Conservation (phyloP, 257 asterid genomes). For the Coffea eugenioides region DNA sequence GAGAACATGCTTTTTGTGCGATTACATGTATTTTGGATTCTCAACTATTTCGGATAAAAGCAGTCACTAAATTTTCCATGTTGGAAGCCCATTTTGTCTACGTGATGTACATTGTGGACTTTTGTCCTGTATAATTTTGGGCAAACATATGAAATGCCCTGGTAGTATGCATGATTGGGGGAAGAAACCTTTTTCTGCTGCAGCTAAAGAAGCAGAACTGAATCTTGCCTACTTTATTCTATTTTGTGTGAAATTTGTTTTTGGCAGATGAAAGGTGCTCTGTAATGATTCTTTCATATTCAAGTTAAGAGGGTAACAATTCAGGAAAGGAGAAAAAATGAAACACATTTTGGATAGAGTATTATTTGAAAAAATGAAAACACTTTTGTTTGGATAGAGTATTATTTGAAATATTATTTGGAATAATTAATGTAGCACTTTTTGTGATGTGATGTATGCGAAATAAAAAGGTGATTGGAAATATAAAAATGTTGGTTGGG, state of each 20-base stretch:
- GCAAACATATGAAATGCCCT: not conserved
- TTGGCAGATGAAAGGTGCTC: not conserved
- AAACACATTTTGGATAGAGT: no score
- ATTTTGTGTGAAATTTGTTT: not conserved
- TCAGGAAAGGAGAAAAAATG: not conserved
- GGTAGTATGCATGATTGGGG: no score
- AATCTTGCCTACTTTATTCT: not conserved
- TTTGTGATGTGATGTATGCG: no score
- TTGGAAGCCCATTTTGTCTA: not conserved
- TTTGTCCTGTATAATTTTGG: not conserved
- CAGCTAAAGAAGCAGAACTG: not conserved
- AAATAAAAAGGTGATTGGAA: no score
- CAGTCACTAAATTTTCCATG: not conserved
- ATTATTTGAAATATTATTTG: no score
- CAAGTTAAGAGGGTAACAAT: not conserved
- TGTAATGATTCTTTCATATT: not conserved
- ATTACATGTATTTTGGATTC: not conserved
- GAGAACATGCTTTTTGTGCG: not conserved
- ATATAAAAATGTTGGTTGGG: no score
- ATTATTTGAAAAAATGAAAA: no score
- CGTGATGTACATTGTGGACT: not conserved
- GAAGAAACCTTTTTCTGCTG: not conserved
- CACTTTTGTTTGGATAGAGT: no score
- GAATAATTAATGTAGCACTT: no score
- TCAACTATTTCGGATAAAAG: not conserved